A percentile compares a stretch with the other conserved stretches of the same genome.
These are phyloP conservation scores for Phytophthora crassamura DNA, from an alignment of 352 stramenopile genomes.

Conservation along the genomic window DNA sequence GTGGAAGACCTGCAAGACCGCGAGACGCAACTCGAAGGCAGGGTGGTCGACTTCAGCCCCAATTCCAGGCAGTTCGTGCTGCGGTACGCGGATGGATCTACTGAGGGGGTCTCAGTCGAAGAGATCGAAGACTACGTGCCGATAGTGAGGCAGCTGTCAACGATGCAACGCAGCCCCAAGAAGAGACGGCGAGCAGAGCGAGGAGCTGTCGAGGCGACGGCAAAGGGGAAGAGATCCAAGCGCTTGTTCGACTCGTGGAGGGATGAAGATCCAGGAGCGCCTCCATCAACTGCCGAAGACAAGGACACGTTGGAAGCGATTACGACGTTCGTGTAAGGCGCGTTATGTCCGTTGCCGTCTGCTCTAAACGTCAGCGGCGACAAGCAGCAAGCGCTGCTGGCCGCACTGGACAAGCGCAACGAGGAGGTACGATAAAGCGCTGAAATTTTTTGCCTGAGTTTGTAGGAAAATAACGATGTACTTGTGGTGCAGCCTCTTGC, in stretches of 20 bases:
- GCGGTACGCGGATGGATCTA: slow-evolving; percentile 24
- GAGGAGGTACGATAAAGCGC: slow-evolving; percentile 13
- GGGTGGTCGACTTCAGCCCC: slow-evolving; percentile 18
- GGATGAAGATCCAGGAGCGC: background rate
- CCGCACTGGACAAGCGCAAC: slow-evolving; percentile 4
- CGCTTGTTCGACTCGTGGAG: no score
- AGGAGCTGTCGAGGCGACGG: no score
- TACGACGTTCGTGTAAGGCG: slow-evolving; percentile 6
- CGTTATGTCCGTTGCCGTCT: slow-evolving; percentile 12
- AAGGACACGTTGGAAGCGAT: background rate
- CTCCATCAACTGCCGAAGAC: background rate
- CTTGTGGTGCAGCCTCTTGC: slow-evolving; percentile 11
- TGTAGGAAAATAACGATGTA: slow-evolving; percentile 1
- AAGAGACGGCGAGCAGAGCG: slow-evolving; percentile 5
- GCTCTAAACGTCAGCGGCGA: slow-evolving; percentile 4
- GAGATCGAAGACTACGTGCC: slow-evolving; percentile 31
- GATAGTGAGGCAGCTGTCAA: slow-evolving; percentile 4
- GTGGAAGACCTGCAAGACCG: background rate
- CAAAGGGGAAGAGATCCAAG: no score
- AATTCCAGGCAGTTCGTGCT: slow-evolving; percentile 8
- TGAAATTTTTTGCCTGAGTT: background rate
- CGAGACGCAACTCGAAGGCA: slow-evolving; percentile 11
- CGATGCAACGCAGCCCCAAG: background rate
- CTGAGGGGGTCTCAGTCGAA: slow-evolving; percentile 10
- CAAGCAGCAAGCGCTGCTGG: slow-evolving; percentile 1